phyloP scores from a whole-genome alignment of 768 basidiomycete species.

The Mycena kentingensis region DNA sequence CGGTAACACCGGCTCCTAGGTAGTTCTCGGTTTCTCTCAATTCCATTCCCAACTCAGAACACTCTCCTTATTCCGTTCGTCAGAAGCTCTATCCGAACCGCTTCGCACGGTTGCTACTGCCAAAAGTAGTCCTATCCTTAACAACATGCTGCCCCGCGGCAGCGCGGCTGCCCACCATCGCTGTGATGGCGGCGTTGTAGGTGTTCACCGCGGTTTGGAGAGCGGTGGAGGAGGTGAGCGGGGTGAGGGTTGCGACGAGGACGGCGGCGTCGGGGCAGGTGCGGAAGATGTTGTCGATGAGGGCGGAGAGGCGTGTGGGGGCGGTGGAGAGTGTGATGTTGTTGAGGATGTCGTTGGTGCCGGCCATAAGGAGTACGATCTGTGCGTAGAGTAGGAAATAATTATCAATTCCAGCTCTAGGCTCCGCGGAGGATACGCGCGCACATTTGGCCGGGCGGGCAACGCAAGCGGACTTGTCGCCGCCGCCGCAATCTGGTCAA shows the following conservation, averaged over 20 bases:
- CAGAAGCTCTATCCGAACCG: too few species aligned
- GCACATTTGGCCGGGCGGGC: slow-evolving; percentile 7
- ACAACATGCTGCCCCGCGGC: slow-evolving; percentile 20
- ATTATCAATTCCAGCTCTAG: not conserved
- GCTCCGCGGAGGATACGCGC: not conserved
- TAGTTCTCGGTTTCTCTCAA: too few species aligned
- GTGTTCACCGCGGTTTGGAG: slow-evolving; percentile 8
- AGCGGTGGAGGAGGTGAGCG: slow-evolving; percentile 1
- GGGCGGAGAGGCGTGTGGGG: slow-evolving; percentile 2
- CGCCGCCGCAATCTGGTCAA: slow-evolving; percentile 14
- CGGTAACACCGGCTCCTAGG: too few species aligned
- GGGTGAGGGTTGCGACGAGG: slow-evolving; percentile 15
- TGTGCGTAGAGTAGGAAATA: not conserved
- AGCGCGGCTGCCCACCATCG: slow-evolving; percentile 6
- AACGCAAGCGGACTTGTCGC: slow-evolving; percentile 8
- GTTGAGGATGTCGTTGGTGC: slow-evolving; percentile 16
- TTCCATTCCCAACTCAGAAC: too few species aligned
- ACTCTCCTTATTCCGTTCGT: too few species aligned
- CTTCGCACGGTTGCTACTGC: too few species aligned
- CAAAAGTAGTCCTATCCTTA: too few species aligned
- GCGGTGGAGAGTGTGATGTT: not conserved
- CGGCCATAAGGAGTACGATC: slow-evolving; percentile 23
- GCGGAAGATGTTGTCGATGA: slow-evolving; percentile 12
- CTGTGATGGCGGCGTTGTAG: slow-evolving; percentile 10
- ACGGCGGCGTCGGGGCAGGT: slow-evolving; percentile 13